phyloP scores from a whole-genome alignment of 495 filamentous ascomycete species.

The Aspergillus taichungensis region DNA sequence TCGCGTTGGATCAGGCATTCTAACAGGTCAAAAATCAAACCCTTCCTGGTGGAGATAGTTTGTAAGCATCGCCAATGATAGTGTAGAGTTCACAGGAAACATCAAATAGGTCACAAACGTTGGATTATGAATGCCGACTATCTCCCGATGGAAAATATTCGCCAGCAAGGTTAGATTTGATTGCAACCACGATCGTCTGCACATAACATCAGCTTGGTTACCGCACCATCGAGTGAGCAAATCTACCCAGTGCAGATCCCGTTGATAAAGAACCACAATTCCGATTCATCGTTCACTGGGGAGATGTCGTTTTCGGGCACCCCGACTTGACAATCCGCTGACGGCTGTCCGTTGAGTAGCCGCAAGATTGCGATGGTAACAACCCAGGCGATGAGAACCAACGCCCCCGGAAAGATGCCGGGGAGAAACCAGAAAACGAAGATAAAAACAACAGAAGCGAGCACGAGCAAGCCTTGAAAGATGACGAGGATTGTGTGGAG shows the following conservation, averaged over 20 bases:
- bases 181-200: slow-evolving; percentile 35
- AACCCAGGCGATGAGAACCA: slow-evolving; percentile 24
- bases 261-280: slow-evolving; percentile 8
- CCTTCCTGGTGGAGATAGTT: slow-evolving; percentile 18
- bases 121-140: slow-evolving; percentile 65
- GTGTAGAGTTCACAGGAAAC: neutral
- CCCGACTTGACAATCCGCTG: neutral
- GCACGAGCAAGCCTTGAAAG: slow-evolving; percentile 2
- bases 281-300: neutral
- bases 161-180: slow-evolving; percentile 57
- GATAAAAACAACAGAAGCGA: slow-evolving; percentile 32
- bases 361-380: slow-evolving; percentile 36
- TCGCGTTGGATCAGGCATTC: slow-evolving; percentile 65
- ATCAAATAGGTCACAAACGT: slow-evolving; percentile 30
- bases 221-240: neutral
- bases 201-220: neutral
- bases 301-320: neutral
- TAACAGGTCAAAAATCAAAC: slow-evolving; percentile 57
- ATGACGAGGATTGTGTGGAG: slow-evolving; percentile 40
- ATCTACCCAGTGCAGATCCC: slow-evolving; percentile 4
- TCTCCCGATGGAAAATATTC: slow-evolving; percentile 54
- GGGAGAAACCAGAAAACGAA: slow-evolving; percentile 22
- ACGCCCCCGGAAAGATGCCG: slow-evolving; percentile 28
- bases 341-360: slow-evolving; percentile 21
- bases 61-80: neutral